Evolutionary conservation across 352 stramenopile species (phyloP).

Genomic region (Aphanomyces cochlioides): DNA sequence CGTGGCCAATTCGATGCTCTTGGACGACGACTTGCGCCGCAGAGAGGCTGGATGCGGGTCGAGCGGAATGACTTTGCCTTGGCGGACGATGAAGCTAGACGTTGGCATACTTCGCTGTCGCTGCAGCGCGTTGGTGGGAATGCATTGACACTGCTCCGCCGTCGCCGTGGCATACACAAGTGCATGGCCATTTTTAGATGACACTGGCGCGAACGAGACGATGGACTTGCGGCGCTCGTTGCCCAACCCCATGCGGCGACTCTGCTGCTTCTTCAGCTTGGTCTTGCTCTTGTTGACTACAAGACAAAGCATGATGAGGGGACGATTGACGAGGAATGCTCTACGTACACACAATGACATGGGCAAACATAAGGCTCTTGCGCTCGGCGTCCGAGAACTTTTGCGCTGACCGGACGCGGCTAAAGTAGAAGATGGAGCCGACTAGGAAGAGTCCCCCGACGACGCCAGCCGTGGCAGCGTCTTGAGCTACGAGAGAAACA

Average conservation of each 20-base stretch:
- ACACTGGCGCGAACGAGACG: neutral
- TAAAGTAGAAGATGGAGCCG: neutral
- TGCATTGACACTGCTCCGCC: neutral
- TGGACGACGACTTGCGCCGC: neutral
- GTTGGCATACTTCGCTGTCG: too few relatives aligned
- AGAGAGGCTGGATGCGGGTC: neutral
- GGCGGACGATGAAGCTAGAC: neutral
- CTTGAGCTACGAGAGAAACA: neutral
- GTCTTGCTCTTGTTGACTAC: conserved; percentile 17
- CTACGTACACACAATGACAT: conserved; percentile 19
- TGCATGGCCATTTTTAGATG: neutral
- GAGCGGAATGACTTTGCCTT: conserved; percentile 6
- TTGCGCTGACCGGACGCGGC: neutral
- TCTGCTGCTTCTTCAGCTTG: neutral
- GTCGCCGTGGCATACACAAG: neutral
- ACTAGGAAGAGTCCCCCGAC: neutral
- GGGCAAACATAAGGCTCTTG: conserved; percentile 3
- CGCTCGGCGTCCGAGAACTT: conserved; percentile 10
- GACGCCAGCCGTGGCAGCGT: neutral
- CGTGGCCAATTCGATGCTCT: conserved; percentile 9
- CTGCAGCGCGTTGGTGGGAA: too few relatives aligned
- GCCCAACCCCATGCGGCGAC: neutral
- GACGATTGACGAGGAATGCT: neutral
- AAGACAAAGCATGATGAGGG: neutral
- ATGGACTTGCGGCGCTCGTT: conserved; percentile 4